Evolutionary conservation across 2,329 filamentous ascomycete species (phyloP), one percentile per base, ranked within the genome.

Genomic region (Beauveria sp.): DNA sequence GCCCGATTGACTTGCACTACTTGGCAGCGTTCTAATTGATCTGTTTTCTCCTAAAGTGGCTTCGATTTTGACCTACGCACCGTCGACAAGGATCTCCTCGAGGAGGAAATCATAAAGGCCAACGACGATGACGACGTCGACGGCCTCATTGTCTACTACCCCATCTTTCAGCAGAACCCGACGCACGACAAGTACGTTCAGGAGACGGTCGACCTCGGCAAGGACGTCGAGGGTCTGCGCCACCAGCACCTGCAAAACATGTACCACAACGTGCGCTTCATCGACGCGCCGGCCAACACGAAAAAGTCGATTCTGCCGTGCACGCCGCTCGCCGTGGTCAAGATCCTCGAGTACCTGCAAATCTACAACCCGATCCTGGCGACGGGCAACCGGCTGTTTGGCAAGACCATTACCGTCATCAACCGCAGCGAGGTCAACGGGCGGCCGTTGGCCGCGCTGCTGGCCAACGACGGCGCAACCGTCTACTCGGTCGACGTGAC

Each of bases 171-270:
- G 18, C 79, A 80, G 76, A 89, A 92, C 78, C 88, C 88, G 58
- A 83, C 86, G 31, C 91, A 96, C 75, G 95, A 99, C 76, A 89
- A 90, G 74, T 98, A 98, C 75, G 86, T 99, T 67, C 93, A 98
- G 77, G 93, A 97, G 78, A 91, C 96, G 3, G 92, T 97, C 62
- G 87, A 91, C 62, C 83, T 96, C 49, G 79, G 84, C 74, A 98
- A 99, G 77, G 95, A 99, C 71, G 93, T 99, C 67, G 95, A 99
- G 76, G 95, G 95, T 42, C 85, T 99, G 63, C 91, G 89, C 69
- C 93, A 97, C 76, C 88, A 88, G 72, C 93, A 98, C 78, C 89
- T 98, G 71, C 93, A 93, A 84, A 99, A 99, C 83, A 97, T 99
- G 93, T 99, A 98, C 79, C 90, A 97, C 80, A 99, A 99, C 79